Evolutionary conservation across 371 early-diverging fungal genomes (phyloP), one percentile per base, ranked within the genome.

Genomic region (Mortierella sp.): DNA sequence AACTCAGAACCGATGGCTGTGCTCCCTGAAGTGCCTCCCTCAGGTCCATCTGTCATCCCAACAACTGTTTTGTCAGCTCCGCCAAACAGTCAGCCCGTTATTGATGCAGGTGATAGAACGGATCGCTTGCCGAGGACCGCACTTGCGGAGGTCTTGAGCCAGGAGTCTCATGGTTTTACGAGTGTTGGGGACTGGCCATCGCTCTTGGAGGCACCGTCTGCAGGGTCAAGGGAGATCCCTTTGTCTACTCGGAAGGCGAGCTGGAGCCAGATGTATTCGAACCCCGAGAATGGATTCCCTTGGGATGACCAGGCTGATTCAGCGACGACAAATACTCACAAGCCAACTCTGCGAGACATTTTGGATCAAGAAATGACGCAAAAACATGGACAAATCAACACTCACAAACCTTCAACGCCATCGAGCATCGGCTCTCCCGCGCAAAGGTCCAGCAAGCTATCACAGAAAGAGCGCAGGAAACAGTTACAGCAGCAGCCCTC

Each of bases 301-400:
- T 42, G 45, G 6, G 75, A 70, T 63, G 74, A 65, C n/a, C 50
- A 73, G 3, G 73, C 42, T 34, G 9, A 13, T 19, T 47, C 38
- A 16, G 44, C 48, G 63, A 11, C 38, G 10, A 78, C 80, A 26
- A 70, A 52, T 3, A 38, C 58, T 19, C 9, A 10, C 14, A 88
- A 88, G 72, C 76, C 80, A n/a, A 89, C 91, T 6, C 60, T 91
- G 75, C 84, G 84, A 1, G 90, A 91, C 4, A 90, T 91, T 44
- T 45, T 84, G 45, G 84, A 84, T 5, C 81, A 78, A 13, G 88
- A 87, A 50, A 73, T 79, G 28, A 63, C 58, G 3, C 82, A 87
- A 8, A 77, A 60, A 11, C 78, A 78, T 54, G 47, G 42, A 4
- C 47, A 42, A 3, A 19, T n/a, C 14, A 54, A 28, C 1, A 34